phyloP scores from a whole-genome alignment of 768 basidiomycete species.

The Lactarius deliciosus region DNA sequence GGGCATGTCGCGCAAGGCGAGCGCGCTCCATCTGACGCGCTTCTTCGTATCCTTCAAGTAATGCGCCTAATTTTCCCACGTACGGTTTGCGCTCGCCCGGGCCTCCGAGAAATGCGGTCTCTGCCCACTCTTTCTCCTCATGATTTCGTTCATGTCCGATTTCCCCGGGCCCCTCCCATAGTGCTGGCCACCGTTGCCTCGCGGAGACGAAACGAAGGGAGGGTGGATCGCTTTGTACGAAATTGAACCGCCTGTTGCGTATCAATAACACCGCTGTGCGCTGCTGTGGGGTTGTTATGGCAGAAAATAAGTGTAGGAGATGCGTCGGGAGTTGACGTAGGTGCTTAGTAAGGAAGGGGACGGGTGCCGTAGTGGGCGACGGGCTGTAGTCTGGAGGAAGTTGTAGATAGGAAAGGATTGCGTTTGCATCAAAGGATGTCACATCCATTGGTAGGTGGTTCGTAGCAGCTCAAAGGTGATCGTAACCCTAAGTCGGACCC shows the following conservation, averaged over 20 bases:
- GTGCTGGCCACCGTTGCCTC: constrained; percentile 57
- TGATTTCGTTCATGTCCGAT: constrained; percentile 50
- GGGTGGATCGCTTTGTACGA: constrained; percentile 52
- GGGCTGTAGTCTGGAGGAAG: constrained; percentile 60
- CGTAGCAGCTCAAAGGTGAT: not conserved
- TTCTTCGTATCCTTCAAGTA: constrained; percentile 74
- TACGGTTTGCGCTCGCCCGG: constrained; percentile 43
- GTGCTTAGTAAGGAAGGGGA: constrained; percentile 62
- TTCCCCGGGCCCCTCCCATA: constrained; percentile 62
- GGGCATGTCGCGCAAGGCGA: constrained; percentile 46
- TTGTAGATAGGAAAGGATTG: constrained; percentile 51
- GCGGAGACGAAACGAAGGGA: constrained; percentile 57
- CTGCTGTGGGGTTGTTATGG: constrained; percentile 55
- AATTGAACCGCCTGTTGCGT: constrained; percentile 71
- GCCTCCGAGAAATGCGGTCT: constrained; percentile 58
- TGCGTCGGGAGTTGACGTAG: constrained; percentile 67
- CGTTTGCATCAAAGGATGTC: constrained; percentile 27
- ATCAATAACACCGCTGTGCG: constrained; percentile 62
- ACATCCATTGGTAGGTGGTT: constrained; percentile 4
- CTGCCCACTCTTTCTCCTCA: constrained; percentile 73
- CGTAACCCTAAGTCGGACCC: not conserved
- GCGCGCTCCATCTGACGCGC: constrained; percentile 69
- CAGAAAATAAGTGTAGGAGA: constrained; percentile 47
- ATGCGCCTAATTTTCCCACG: constrained; percentile 65
- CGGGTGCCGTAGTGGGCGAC: constrained; percentile 54